phyloP scores from a whole-genome alignment of 2,329 filamentous ascomycete species.

The Cadophora gregata region DNA sequence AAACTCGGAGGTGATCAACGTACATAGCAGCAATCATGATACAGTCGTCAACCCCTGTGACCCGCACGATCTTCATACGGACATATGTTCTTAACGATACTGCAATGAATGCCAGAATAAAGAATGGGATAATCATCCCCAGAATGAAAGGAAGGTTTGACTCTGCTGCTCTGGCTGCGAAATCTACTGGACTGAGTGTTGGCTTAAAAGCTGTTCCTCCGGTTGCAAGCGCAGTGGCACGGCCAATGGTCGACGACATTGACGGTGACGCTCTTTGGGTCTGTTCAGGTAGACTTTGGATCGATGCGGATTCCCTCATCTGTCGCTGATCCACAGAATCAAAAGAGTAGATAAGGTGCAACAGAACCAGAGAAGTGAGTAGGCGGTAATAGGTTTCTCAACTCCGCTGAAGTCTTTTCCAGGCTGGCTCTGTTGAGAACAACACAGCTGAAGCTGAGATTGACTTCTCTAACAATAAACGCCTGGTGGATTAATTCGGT shows the following conservation, averaged over 20 bases:
- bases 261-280: not conserved
- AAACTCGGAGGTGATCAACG: not conserved
- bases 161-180: constrained; percentile 13
- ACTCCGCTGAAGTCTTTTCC: not conserved
- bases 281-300: not conserved
- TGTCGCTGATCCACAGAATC: constrained; percentile 1
- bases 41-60: constrained; percentile 54
- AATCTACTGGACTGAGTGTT: constrained; percentile 11
- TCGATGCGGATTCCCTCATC: not conserved
- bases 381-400: not conserved
- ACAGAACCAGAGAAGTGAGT: not conserved
- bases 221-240: not conserved
- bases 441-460: no score
- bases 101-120: constrained; percentile 43
- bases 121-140: constrained; percentile 12
- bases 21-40: constrained; percentile 49
- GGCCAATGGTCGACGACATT: constrained; percentile 3
- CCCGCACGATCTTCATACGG: constrained; percentile 50
- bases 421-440: no score
- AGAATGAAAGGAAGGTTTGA: constrained; percentile 18
- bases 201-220: constrained; percentile 7
- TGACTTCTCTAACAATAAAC: no score
- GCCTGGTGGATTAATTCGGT: no score
- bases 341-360: not conserved
- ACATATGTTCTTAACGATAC: constrained; percentile 51